A percentile compares a stretch with the other conserved stretches of the same genome.
Conservation (phyloP, 306 rosid genomes). For the Notholithocarpus densiflorus region DNA sequence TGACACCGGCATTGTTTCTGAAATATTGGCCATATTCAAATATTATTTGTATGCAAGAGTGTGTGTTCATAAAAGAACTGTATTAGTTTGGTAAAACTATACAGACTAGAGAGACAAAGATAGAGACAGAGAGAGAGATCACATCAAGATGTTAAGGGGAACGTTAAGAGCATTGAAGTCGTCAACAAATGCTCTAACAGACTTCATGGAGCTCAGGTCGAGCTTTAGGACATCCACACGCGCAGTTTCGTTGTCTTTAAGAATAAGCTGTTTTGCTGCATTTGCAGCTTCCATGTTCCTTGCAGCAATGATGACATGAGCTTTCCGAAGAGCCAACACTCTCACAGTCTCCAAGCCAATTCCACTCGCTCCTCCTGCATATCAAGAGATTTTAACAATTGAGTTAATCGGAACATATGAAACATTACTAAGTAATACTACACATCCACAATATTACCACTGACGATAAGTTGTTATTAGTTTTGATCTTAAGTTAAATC, state of each 20-base stretch:
- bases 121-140: background rate
- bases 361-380: slow-evolving; percentile 92
- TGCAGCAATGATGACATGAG: slow-evolving; percentile 66
- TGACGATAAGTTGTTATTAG: too few relatives aligned
- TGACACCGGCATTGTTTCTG: slow-evolving; percentile 97
- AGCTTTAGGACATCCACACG: slow-evolving; percentile 60
- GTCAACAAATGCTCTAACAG: slow-evolving; percentile 56
- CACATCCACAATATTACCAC: too few relatives aligned
- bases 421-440: too few relatives aligned
- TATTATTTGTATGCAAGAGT: too few relatives aligned
- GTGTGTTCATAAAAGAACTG: background rate
- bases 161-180: slow-evolving; percentile 64
- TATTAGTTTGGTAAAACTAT: background rate
- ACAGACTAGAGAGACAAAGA: background rate
- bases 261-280: slow-evolving; percentile 53
- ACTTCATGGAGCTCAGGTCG: slow-evolving; percentile 64
- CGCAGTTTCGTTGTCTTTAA: slow-evolving; percentile 41
- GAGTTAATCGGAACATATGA: too few relatives aligned
- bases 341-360: slow-evolving; percentile 86
- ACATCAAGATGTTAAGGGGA: slow-evolving; percentile 90
- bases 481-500: too few relatives aligned
- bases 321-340: slow-evolving; percentile 65
- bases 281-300: slow-evolving; percentile 73
- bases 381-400: background rate
- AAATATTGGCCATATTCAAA: slow-evolving; percentile 12